Evolutionary conservation across 305 asterid genomes (phyloP).

Genomic region (Stenogyne calaminthoides): DNA sequence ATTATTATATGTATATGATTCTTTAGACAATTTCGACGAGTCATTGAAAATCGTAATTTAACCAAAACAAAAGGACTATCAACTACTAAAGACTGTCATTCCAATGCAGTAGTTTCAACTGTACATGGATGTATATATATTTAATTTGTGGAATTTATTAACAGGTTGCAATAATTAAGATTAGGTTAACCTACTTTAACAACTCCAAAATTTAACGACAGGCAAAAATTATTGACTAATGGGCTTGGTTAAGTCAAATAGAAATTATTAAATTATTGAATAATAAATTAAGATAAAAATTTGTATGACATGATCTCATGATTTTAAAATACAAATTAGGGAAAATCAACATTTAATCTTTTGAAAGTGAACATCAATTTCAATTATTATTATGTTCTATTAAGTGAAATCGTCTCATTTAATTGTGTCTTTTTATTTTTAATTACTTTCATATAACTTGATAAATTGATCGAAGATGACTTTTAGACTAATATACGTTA

Average conservation of each 20-base stretch:
- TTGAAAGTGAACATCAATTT: too few species aligned
- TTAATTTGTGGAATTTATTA: neutral
- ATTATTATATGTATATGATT: neutral
- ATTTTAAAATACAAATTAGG: too few species aligned
- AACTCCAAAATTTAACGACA: neutral
- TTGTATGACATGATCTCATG: too few species aligned
- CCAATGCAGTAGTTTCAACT: slow-evolving; percentile 16
- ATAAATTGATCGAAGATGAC: too few species aligned
- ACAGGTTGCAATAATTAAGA: neutral
- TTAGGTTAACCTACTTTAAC: neutral
- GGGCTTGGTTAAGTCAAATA: neutral
- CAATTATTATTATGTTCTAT: too few species aligned
- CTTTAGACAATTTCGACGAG: neutral
- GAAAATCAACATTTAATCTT: too few species aligned
- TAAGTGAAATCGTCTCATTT: too few species aligned
- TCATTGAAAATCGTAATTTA: neutral
- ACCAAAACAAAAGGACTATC: neutral
- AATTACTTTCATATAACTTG: too few species aligned
- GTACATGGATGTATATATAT: too few species aligned
- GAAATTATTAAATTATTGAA: neutral
- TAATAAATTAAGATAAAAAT: too few species aligned
- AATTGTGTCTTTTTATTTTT: too few species aligned
- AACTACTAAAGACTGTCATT: neutral
- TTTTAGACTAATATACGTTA: too few species aligned
- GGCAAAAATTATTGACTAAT: neutral